phyloP scores from a whole-genome alignment of 495 filamentous ascomycete species.

The Elasticomyces elasticus region DNA sequence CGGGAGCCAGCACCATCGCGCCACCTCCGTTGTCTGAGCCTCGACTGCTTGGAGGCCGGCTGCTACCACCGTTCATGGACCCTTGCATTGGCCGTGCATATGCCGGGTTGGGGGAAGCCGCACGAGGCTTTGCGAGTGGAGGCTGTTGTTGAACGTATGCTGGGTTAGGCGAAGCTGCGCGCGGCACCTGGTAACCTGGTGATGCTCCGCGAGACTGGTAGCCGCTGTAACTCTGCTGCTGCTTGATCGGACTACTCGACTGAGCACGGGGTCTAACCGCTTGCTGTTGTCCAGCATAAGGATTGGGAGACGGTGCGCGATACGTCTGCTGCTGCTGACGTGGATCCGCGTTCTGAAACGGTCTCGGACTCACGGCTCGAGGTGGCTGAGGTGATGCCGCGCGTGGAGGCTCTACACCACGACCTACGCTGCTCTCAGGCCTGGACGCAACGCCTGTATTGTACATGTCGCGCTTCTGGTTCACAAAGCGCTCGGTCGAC shows the following conservation, averaged over 20 bases:
- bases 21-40: constrained; percentile 39
- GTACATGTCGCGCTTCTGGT: constrained; percentile 75
- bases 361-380: constrained; percentile 30
- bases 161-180: constrained; percentile 27
- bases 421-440: constrained; percentile 12
- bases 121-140: constrained; percentile 11
- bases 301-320: constrained; percentile 25
- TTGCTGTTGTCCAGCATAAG: constrained; percentile 16
- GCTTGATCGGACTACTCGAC: constrained; percentile 42
- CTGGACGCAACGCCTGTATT: constrained; percentile 1
- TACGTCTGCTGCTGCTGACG: constrained; percentile 36
- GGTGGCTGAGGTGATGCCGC: constrained; percentile 18
- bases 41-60: constrained; percentile 15
- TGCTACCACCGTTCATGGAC: constrained; percentile 9
- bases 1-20: constrained; percentile 61
- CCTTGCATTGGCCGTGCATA: constrained; percentile 9
- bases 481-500: constrained; percentile 74
- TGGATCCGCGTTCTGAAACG: constrained; percentile 31
- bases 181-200: constrained; percentile 23
- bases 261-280: constrained; percentile 28
- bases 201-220: constrained; percentile 44
- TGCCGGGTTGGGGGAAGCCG: constrained; percentile 26
- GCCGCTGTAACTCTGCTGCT: constrained; percentile 46
- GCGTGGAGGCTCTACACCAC: constrained; percentile 7
- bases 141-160: constrained; percentile 11